Conservation (phyloP, 2,329 filamentous ascomycete genomes). For the Sclerotiophoma versabilis region DNA sequence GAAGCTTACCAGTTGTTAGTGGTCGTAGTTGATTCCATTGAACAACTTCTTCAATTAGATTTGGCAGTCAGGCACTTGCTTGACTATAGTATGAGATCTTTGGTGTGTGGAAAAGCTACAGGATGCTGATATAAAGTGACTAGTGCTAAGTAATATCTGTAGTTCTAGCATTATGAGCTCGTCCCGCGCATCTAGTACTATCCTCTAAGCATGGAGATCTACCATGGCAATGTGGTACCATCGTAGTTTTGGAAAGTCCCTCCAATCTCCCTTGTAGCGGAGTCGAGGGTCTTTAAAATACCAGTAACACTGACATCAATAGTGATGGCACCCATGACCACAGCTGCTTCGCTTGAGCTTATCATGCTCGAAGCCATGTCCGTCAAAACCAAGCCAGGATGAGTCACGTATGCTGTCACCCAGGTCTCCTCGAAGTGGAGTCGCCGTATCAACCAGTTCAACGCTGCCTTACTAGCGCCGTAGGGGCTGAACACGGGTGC, state of each 20-base stretch:
- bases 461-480: background rate
- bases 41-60: no score
- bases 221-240: background rate
- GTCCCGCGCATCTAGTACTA: no score
- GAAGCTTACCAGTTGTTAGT: no score
- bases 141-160: background rate
- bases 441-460: background rate
- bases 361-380: background rate
- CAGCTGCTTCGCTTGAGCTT: background rate
- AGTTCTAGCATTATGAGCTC: no score
- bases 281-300: background rate
- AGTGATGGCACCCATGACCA: background rate
- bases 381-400: background rate
- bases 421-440: background rate
- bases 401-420: background rate
- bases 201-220: background rate
- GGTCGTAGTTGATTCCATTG: no score
- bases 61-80: no score
- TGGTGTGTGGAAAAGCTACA: no score
- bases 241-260: constrained; percentile 1
- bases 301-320: background rate
- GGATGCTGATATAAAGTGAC: no score
- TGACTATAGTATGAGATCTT: no score
- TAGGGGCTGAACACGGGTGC: background rate
- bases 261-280: background rate